phyloP scores from a whole-genome alignment of 129 eudicot species.

The Tanacetum coccineum region DNA sequence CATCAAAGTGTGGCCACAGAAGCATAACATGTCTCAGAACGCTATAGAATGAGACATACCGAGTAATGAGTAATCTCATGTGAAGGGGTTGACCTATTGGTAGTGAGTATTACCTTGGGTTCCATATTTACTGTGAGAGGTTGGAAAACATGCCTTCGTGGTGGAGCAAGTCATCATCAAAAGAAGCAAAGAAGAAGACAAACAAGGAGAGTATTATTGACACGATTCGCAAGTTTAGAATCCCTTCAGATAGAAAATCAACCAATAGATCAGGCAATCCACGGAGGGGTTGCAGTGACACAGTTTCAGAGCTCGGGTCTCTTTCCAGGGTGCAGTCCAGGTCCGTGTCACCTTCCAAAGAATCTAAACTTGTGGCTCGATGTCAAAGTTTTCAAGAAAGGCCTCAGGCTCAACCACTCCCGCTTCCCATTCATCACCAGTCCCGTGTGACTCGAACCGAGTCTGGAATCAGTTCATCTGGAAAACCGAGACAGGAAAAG shows the following conservation, averaged over 20 bases:
- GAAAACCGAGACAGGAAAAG: conserved; percentile 55
- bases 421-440: conserved; percentile 63
- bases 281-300: conserved; percentile 53
- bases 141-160: conserved; percentile 78
- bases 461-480: conserved; percentile 52
- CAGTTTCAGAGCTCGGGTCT: conserved; percentile 64
- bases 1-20: conserved; percentile 18
- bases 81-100: conserved; percentile 16
- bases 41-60: conserved; percentile 19
- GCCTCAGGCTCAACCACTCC: conserved; percentile 87
- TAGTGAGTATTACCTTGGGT: conserved; percentile 8
- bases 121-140: conserved; percentile 18
- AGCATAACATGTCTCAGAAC: conserved; percentile 10
- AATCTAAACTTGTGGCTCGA: conserved; percentile 78
- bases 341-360: conserved; percentile 85
- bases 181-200: conserved; percentile 79
- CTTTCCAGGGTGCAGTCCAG: conserved; percentile 72
- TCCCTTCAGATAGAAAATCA: conserved; percentile 64
- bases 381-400: conserved; percentile 93
- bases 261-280: conserved; percentile 52
- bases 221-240: conserved; percentile 61
- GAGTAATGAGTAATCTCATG: conserved; percentile 34
- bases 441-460: conserved; percentile 65
- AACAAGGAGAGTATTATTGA: conserved; percentile 70
- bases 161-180: conserved; percentile 88